phyloP scores from a whole-genome alignment of 345 rosid species.

The Eucalyptus sp. region DNA sequence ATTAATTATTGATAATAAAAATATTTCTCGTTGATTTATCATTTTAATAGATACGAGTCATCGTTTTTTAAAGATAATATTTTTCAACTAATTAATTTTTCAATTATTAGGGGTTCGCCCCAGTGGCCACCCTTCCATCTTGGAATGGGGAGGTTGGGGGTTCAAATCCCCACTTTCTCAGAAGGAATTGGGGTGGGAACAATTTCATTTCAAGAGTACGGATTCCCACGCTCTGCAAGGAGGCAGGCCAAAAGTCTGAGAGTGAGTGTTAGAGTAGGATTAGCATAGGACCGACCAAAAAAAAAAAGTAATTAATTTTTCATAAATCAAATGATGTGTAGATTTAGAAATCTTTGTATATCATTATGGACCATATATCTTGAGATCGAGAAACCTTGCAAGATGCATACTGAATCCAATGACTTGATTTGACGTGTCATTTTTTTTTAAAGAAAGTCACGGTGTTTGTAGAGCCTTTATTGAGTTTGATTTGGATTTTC shows the following conservation, averaged over 20 bases:
- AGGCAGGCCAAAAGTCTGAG: too few species aligned
- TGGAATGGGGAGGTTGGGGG: too few species aligned
- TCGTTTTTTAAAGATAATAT: not conserved
- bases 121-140: too few species aligned
- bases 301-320: fast-evolving
- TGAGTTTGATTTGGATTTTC: not conserved
- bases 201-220: too few species aligned
- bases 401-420: not conserved
- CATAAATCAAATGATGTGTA: fast-evolving
- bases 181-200: too few species aligned
- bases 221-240: too few species aligned
- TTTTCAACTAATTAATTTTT: too few species aligned
- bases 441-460: not conserved
- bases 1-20: not conserved
- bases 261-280: too few species aligned
- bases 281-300: too few species aligned
- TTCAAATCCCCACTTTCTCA: too few species aligned
- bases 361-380: fast-evolving
- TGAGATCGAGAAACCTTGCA: not conserved
- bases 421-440: not conserved
- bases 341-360: fast-evolving
- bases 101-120: too few species aligned
- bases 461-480: not conserved
- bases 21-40: not conserved
- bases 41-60: not conserved